These are phyloP conservation scores for Ciborinia camelliae DNA, from an alignment of 2,329 filamentous ascomycete species.

Conservation along the genomic window DNA sequence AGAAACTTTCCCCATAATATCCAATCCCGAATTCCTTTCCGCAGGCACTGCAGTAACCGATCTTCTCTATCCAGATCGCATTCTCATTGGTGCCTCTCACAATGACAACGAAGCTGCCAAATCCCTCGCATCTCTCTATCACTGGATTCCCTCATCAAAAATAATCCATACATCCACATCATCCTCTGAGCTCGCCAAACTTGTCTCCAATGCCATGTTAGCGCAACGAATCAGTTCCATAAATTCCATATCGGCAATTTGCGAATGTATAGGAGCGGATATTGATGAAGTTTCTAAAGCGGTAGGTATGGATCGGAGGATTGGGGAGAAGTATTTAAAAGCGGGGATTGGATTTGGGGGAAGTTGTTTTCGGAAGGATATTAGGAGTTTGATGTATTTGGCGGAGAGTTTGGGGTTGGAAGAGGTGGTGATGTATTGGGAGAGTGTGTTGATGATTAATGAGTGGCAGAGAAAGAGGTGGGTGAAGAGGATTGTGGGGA, in stretches of 20 bases:
- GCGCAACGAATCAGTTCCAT: conserved; percentile 79
- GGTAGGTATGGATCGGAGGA: conserved; percentile 66
- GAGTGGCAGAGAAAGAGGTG: conserved; percentile 71
- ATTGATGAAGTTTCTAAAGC: conserved; percentile 68
- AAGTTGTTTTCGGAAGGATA: conserved; percentile 79
- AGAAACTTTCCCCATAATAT: conserved; percentile 70
- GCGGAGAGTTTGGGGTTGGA: conserved; percentile 65
- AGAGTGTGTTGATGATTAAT: conserved; percentile 71
- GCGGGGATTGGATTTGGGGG: conserved; percentile 76
- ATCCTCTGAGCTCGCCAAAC: conserved; percentile 75
- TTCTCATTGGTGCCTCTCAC: conserved; percentile 67
- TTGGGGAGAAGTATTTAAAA: conserved; percentile 70
- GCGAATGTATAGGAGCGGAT: conserved; percentile 71
- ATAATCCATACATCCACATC: conserved; percentile 72
- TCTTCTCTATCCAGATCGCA: conserved; percentile 66
- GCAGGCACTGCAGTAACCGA: conserved; percentile 73
- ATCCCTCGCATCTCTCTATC: conserved; percentile 63
- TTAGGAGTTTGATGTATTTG: conserved; percentile 69
- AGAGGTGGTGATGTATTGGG: conserved; percentile 75
- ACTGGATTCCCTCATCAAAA: conserved; percentile 64
- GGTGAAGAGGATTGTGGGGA: conserved; percentile 60
- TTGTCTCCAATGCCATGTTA: conserved; percentile 76
- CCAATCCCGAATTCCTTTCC: conserved; percentile 78
- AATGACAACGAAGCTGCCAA: conserved; percentile 49
- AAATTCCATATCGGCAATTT: conserved; percentile 77